phyloP scores from a whole-genome alignment of 1,284 basidiomycete species.

The Pisolithus thermaeus region DNA sequence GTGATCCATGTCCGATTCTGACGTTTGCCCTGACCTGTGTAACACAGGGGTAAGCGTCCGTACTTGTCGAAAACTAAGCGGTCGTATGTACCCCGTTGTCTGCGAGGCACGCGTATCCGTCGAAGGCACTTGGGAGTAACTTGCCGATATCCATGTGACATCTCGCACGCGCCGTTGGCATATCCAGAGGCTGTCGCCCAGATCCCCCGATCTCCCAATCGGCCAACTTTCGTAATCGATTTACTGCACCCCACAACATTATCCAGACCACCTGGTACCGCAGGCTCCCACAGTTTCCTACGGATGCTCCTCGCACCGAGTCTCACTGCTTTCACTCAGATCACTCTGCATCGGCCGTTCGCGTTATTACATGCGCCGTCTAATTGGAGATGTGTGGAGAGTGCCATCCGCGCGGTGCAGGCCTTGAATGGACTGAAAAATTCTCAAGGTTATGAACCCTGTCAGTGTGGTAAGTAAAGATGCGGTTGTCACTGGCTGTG shows the following conservation, averaged over 20 bases:
- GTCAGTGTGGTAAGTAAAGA: slow-evolving; percentile 14
- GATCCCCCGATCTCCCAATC: slow-evolving; percentile 5
- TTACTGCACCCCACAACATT: slow-evolving; percentile 17
- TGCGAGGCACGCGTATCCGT: slow-evolving; percentile 25
- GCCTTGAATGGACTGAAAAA: no score
- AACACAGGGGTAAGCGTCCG: slow-evolving; percentile 24
- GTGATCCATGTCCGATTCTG: slow-evolving; percentile 28
- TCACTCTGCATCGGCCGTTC: slow-evolving; percentile 33
- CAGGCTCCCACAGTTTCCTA: slow-evolving; percentile 16
- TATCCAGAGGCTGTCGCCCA: slow-evolving; percentile 8
- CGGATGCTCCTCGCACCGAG: slow-evolving; percentile 16
- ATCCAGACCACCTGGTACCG: slow-evolving; percentile 14
- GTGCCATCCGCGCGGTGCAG: slow-evolving; percentile 15
- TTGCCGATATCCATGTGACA: slow-evolving; percentile 25
- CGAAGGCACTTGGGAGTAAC: slow-evolving; percentile 25
- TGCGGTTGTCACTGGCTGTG: background rate
- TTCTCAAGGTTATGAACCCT: slow-evolving; percentile 8
- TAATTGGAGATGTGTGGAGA: slow-evolving; percentile 24
- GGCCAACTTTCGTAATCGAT: slow-evolving; percentile 18
- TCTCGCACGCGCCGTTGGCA: slow-evolving; percentile 19
- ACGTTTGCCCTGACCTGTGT: slow-evolving; percentile 26
- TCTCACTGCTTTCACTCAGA: slow-evolving; percentile 28
- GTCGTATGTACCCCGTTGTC: slow-evolving; percentile 20
- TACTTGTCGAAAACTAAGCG: slow-evolving; percentile 17
- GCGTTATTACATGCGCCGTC: slow-evolving; percentile 20